Base-by-base conservation (phyloP, 1,284 basidiomycete genomes). In the Ustilago curta region DNA sequence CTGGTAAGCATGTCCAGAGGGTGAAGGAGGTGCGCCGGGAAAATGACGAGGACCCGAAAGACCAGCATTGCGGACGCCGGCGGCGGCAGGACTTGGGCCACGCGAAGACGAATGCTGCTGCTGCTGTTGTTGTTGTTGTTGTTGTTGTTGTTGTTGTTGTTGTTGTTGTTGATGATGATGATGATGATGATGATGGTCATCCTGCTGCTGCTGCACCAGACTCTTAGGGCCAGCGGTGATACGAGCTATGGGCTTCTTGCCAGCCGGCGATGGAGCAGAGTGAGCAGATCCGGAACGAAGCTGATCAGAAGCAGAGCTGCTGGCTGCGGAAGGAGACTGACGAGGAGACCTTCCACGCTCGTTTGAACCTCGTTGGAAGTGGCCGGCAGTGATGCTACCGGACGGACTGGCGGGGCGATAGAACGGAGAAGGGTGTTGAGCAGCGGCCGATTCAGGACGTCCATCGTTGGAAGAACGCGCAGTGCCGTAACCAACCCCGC, bases 401-500 rank as follows among this genome's bases (percentile, higher is more conserved):
- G 67, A 70, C 12, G 72, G 68, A 39, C 61, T 63, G 23, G 65
- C 19, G 31, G 71, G 65, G 2, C 71, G 49, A 27, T 64, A 61
- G 25, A 63, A 72, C 0, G 69, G 70, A 32, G 61, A 59, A 8
- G 50, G 53, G 12, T 54, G 49, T 4, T 29, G 19, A 2, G 35
- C 47, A 19, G 31, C 29, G 8, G 60, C 54, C 9, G 66, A 57
- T 40, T 80, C 78, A 2, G 71, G 79, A 25, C 79, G 54, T 18
- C 80, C 80, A 53, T 82, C 80, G 51, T 81, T 82, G 44, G 65
- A 72, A 31, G 70, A 75, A 16, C 39, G 49, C 3, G 77, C 73
- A 12, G 72, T 77, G 0, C 80, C 80, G 40, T 82, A 82, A 5
- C 80, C 80, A 0, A 76, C 64, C 1, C 80, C 80, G 4, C 80